Base-by-base conservation (phyloP, 768 basidiomycete genomes). In the Strobilomyces echinocephalus region DNA sequence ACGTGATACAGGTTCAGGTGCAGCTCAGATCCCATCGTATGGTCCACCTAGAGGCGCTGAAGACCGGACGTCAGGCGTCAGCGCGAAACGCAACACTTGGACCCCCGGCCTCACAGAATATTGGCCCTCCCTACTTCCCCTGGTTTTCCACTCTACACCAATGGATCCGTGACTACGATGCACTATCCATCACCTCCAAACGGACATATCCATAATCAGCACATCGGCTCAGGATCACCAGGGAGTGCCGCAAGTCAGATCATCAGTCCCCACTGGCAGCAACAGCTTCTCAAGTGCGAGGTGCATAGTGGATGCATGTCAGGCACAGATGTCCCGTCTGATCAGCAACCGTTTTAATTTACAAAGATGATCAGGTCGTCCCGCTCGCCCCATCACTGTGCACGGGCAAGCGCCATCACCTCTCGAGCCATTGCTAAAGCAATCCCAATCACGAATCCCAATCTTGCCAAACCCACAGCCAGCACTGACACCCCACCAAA, bases 371-470 rank as follows among this genome's bases (percentile, higher is more conserved):
- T 88, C 56, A 86, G 95, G 63, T 81, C 85, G 33, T 85, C 91
- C 24, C 84, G 88, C 53, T 87, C 90, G 3, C 91, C 93, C 0
- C 94, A 97, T 69, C 94, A 97, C 66, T 85, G 95, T 50, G 97
- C 97, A 12, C 81, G 95, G 45, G 88, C 92, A n/a, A 95, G 88
- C 55, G 94, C 94, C 46, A 87, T 97, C 80, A 91, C 93, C 34
- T 88, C 91, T 18, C 83, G 97, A 44, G 88, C 87, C 15, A 80
- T 88, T 54, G 76, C 89, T 39, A 95, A 92, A 72, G 90, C 91
- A 38, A 89, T 97, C 56, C 83, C 91, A 42, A 97, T 95, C 69
- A 87, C 89, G 53, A 91, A 97, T 69, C 94, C 95, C 18, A 95
- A 92, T 60, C 74, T 76, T 49, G 71, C 81, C 64, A 83, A 82